Conservation (phyloP, 179 eudicot species). For the Vitellaria paradoxa region DNA sequence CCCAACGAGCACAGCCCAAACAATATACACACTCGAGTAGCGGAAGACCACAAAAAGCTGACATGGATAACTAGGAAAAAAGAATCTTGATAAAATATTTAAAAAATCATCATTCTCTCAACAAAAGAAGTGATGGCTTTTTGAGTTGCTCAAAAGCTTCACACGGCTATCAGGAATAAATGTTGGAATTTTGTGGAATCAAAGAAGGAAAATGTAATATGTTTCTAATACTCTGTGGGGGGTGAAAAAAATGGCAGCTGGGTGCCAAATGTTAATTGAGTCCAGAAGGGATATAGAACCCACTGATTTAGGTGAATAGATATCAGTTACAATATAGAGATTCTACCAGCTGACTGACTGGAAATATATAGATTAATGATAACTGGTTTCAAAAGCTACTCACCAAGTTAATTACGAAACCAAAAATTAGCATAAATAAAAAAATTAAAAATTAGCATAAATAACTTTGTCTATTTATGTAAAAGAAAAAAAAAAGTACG, state of each 20-base stretch:
- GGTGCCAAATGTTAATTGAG: neutral
- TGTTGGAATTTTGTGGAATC: neutral
- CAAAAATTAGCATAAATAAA: neutral
- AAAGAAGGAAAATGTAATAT: neutral
- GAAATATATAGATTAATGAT: neutral
- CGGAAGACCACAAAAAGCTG: conserved; percentile 66
- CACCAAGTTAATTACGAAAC: neutral
- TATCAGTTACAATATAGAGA: neutral
- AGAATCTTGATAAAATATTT: neutral
- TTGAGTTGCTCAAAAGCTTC: neutral
- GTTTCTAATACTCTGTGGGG: neutral
- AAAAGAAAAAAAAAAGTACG: too few relatives aligned
- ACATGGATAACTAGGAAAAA: conserved; percentile 48
- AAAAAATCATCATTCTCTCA: neutral
- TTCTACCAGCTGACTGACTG: neutral
- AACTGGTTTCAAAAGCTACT: neutral
- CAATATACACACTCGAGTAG: conserved; percentile 90
- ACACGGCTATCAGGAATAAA: neutral
- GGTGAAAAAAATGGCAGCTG: neutral
- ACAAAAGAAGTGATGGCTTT: too few relatives aligned
- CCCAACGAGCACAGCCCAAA: conserved; percentile 88
- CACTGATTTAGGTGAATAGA: neutral
- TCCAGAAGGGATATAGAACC: neutral
- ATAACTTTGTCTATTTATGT: too few relatives aligned
- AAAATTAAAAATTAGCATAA: neutral